A percentile compares a stretch with the other conserved stretches of the same genome.
Evolutionary conservation across 305 asterid genomes (phyloP).

Genomic region (Striga hermonthica): DNA sequence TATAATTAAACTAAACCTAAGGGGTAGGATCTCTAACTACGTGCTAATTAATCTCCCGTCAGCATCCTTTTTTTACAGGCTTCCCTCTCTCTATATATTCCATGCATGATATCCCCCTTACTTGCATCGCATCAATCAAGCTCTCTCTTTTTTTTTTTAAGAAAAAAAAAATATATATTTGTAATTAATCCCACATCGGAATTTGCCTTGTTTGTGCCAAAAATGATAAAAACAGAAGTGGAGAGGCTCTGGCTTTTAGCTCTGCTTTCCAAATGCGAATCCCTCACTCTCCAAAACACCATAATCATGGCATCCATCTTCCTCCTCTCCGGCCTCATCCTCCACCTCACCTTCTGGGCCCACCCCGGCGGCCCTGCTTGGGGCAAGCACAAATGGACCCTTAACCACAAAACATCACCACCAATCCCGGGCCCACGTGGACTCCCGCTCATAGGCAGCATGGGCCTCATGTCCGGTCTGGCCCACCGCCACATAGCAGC

Average conservation of each 20-base stretch:
- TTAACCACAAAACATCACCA: constrained; percentile 15
- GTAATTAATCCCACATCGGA: not conserved
- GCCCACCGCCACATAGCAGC: constrained; percentile 72
- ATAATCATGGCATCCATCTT: constrained; percentile 32
- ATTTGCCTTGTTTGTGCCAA: not conserved
- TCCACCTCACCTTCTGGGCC: constrained; percentile 63
- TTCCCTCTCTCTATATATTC: constrained; percentile 36
- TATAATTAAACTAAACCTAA: not conserved
- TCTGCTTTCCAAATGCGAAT: constrained; percentile 51
- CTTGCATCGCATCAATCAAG: too few relatives aligned
- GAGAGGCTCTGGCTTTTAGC: constrained; percentile 63
- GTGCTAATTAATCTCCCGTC: not conserved
- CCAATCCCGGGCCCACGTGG: constrained; percentile 79
- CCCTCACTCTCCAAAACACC: constrained; percentile 36
- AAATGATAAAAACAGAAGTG: constrained; percentile 34
- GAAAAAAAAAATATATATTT: too few relatives aligned
- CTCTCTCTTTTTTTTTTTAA: too few relatives aligned
- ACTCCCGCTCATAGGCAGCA: constrained; percentile 62
- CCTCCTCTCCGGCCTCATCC: constrained; percentile 35
- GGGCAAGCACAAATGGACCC: constrained; percentile 49
- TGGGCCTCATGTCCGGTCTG: constrained; percentile 64
- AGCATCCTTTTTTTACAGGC: not conserved
- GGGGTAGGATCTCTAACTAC: not conserved
- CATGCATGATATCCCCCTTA: not conserved
- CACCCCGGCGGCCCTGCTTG: constrained; percentile 85